Base-by-base conservation (phyloP, 1,284 basidiomycete genomes). In the Irpex lacteus region DNA sequence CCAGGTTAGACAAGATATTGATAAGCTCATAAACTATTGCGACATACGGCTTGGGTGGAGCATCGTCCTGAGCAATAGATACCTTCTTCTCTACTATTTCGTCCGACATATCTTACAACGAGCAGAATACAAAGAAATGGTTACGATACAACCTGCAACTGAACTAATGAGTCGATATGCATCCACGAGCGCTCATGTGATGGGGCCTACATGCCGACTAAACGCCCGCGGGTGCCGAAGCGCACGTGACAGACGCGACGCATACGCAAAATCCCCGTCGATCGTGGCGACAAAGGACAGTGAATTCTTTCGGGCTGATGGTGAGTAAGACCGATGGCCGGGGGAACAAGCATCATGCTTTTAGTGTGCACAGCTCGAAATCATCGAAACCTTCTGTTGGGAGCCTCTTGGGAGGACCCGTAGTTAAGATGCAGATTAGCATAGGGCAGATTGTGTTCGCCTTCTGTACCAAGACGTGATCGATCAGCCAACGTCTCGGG, bases 401-500 rank as follows among this genome's bases (percentile, higher is more conserved):
- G 32, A 34, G 32, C 32, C 32, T 34, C 32, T 34, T 34, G 32
- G 32, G 2, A 47, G 52, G 54, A 19, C 26, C 18, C 52, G 52
- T 32, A 32, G 9, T 19, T 13, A 9, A 56, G 54, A 56, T 56
- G 32, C 54, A 56, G 54, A 56, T 56, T 56, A 58, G 61, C 61
- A 62, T 62, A 19, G 54, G 38, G 32, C 54, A 32, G 61, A 62
- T 62, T 40, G 55, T 52, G 40, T 37, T 40, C 61, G 26, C 26
- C 55, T 58, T 62, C 55, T 37, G 8, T 11, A 7, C 6, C 19
- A 44, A 19, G 61, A 62, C 61, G 38, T 58, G 61, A 62, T 62
- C 61, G 61, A 62, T 62, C 61, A 62, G 60, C 54, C 54, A 56
- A 56, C 32, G 34, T 21, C 32, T 56, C 54, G 54, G 54, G 34